phyloP scores from a whole-genome alignment of 805 yeast genomes.

The Teunomyces cretensis region DNA sequence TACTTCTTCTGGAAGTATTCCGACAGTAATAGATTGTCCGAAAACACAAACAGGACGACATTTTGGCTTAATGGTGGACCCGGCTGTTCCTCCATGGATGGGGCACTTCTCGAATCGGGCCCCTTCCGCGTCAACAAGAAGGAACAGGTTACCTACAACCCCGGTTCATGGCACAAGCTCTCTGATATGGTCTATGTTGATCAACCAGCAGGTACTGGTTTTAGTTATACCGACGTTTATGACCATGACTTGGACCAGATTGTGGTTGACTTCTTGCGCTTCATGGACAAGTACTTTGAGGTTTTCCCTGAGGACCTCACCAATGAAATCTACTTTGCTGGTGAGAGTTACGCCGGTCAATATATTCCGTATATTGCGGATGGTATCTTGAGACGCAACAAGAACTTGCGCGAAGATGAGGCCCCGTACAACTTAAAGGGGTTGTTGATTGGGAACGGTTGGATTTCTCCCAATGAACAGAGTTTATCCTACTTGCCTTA shows the following conservation, averaged over 20 bases:
- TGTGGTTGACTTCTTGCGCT: slow-evolving; percentile 59
- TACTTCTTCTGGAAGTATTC: slow-evolving; percentile 78
- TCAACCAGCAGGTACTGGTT: slow-evolving; percentile 95
- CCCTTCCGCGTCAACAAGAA: slow-evolving; percentile 66
- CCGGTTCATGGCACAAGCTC: slow-evolving; percentile 80
- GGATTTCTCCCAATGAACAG: slow-evolving; percentile 89
- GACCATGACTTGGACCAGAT: slow-evolving; percentile 57
- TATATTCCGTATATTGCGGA: slow-evolving; percentile 86
- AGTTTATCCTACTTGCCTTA: slow-evolving; percentile 78
- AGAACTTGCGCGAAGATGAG: slow-evolving; percentile 10
- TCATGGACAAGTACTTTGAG: slow-evolving; percentile 63
- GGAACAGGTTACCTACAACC: slow-evolving; percentile 48
- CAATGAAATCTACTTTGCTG: slow-evolving; percentile 76
- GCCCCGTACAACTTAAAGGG: slow-evolving; percentile 54
- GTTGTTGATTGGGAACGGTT: slow-evolving; percentile 84
- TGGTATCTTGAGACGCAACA: slow-evolving; percentile 52
- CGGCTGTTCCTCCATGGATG: slow-evolving; percentile 98
- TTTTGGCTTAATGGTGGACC: slow-evolving; percentile 99
- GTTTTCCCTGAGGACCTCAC: slow-evolving; percentile 69
- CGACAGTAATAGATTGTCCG: slow-evolving; percentile 29
- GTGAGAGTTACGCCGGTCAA: slow-evolving; percentile 97
- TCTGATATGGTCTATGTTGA: slow-evolving; percentile 85
- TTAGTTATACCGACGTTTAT: slow-evolving; percentile 60
- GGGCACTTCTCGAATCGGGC: slow-evolving; percentile 89
- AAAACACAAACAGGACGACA: slow-evolving; percentile 47